Evolutionary conservation across 768 basidiomycete species (phyloP).

Genomic region (Suillus subalutaceus): DNA sequence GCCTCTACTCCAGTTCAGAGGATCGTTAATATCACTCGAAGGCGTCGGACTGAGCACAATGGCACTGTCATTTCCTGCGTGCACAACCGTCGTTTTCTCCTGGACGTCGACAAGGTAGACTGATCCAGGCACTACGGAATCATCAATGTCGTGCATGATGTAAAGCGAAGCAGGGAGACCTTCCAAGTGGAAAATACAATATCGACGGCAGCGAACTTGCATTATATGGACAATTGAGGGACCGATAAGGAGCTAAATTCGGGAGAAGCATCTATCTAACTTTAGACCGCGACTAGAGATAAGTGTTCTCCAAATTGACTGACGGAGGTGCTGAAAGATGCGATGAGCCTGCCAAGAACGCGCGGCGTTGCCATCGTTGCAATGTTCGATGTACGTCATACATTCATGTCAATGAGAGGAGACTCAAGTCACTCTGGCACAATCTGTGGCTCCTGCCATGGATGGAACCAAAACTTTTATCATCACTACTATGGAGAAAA

Average conservation of each 20-base stretch:
- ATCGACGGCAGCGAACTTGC: not conserved
- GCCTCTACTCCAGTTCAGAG: conserved; percentile 23
- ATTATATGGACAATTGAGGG: not conserved
- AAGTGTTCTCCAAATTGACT: not conserved
- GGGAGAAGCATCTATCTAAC: not conserved
- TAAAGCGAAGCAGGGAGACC: not conserved
- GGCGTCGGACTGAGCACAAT: conserved; percentile 29
- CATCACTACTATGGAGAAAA: not conserved
- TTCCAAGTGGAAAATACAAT: not conserved
- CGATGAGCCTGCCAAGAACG: not conserved
- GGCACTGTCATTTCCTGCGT: conserved; percentile 17
- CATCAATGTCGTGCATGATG: conserved; percentile 21
- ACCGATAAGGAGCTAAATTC: conserved; percentile 4
- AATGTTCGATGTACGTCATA: not conserved
- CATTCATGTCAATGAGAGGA: not conserved
- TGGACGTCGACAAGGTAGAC: conserved; percentile 29
- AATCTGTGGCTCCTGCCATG: not conserved
- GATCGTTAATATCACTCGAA: conserved; percentile 27
- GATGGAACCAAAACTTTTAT: not conserved
- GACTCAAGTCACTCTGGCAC: not conserved
- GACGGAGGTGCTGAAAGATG: not conserved
- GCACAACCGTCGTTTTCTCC: conserved; percentile 16
- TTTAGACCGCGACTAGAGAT: not conserved
- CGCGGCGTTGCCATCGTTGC: not conserved
- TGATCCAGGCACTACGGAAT: conserved; percentile 24